Evolutionary conservation across 495 filamentous ascomycete species (phyloP).

Genomic region (Penicillium canariense): DNA sequence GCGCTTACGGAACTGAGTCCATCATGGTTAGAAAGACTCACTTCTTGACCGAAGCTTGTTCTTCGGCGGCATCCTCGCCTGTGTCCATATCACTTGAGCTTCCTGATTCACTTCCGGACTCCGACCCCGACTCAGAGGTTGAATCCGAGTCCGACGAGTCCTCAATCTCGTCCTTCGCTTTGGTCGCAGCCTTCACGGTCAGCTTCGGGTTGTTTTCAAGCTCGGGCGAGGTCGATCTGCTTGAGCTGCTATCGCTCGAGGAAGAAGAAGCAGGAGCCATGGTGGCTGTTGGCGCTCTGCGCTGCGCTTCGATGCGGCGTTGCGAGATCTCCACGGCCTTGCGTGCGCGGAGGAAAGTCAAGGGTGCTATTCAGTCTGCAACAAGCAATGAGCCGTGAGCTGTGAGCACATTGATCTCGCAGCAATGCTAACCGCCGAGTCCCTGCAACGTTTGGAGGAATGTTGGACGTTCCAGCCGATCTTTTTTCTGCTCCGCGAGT

Average conservation of each 20-base stretch:
- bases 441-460: constrained; percentile 15
- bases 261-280: constrained; percentile 32
- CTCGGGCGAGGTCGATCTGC: constrained; percentile 33
- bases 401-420: neutral
- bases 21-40: constrained; percentile 6
- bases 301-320: neutral
- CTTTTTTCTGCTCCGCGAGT: constrained; percentile 47
- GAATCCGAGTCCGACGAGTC: constrained; percentile 26
- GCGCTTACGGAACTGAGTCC: neutral
- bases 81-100: constrained; percentile 38
- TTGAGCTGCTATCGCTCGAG: constrained; percentile 32
- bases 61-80: constrained; percentile 20
- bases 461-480: constrained; percentile 23
- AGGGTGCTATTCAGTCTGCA: neutral
- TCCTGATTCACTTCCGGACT: constrained; percentile 27
- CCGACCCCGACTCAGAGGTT: constrained; percentile 28
- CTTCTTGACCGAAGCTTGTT: constrained; percentile 20
- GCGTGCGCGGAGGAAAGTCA: neutral
- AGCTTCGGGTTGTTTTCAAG: constrained; percentile 26
- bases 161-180: constrained; percentile 21
- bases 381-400: neutral
- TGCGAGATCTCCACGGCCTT: neutral
- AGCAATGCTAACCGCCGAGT: constrained; percentile 3
- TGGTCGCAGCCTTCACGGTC: constrained; percentile 32
- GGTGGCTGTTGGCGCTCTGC: constrained; percentile 10